phyloP scores from a whole-genome alignment of 768 basidiomycete species.

The Coprinopsis sp. region DNA sequence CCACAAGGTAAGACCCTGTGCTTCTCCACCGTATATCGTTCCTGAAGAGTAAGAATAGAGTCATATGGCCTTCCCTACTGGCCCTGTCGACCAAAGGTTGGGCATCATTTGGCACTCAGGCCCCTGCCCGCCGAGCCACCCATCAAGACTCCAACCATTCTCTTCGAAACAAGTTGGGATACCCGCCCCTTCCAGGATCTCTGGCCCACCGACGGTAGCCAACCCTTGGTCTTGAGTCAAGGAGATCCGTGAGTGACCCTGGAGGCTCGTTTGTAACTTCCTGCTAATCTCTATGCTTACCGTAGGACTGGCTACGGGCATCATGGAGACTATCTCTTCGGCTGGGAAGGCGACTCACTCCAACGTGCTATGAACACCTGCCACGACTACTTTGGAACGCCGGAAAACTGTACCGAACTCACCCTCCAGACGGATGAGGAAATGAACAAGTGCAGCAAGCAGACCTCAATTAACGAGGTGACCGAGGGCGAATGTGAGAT shows the following conservation, averaged over 20 bases:
- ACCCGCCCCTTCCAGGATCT: background rate
- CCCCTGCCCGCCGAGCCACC: slow-evolving; percentile 6
- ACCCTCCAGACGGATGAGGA: slow-evolving; percentile 6
- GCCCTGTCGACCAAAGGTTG: background rate
- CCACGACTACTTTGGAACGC: slow-evolving; percentile 2
- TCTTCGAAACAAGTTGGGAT: slow-evolving; percentile 5
- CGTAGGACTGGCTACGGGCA: slow-evolving; percentile 7
- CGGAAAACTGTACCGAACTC: slow-evolving; percentile 4
- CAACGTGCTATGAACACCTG: slow-evolving; percentile 10
- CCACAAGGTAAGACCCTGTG: background rate
- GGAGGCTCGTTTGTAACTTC: background rate
- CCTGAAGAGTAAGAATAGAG: background rate
- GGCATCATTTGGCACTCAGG: slow-evolving; percentile 9
- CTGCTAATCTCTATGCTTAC: background rate
- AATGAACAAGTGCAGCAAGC: slow-evolving; percentile 5
- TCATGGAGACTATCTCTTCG: slow-evolving; percentile 9
- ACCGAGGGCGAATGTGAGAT: slow-evolving; percentile 8
- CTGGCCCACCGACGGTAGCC: slow-evolving; percentile 7
- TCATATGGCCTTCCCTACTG: slow-evolving; percentile 6
- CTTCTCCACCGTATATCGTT: background rate
- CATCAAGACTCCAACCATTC: slow-evolving; percentile 5
- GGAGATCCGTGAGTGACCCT: slow-evolving; percentile 7
- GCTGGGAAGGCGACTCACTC: slow-evolving; percentile 9
- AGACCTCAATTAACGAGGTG: background rate
- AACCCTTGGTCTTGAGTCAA: slow-evolving; percentile 3